Percentiles rank a stretch among this genome's conserved stretches.
Evolutionary conservation across 352 stramenopile species (phyloP).

Genomic region (Aphanomyces euteiches): DNA sequence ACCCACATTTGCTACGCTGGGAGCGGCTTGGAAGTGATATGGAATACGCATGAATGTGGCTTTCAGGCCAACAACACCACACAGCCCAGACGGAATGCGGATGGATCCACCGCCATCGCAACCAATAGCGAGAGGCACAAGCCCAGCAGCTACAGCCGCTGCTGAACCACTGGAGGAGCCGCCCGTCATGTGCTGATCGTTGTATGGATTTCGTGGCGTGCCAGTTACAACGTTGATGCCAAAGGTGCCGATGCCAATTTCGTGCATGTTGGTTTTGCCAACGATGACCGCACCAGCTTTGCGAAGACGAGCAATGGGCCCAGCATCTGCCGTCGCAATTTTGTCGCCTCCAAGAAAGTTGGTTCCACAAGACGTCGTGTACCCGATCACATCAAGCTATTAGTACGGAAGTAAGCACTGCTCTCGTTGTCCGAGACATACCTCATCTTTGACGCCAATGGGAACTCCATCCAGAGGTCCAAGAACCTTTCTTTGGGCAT

Average conservation of each 20-base stretch:
- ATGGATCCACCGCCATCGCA: conserved; percentile 87
- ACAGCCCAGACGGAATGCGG: conserved; percentile 81
- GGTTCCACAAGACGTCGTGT: conserved; percentile 61
- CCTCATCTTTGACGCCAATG: conserved; percentile 84
- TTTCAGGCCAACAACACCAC: conserved; percentile 85
- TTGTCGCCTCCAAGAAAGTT: conserved; percentile 53
- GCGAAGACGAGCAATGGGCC: conserved; percentile 57
- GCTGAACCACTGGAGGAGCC: conserved; percentile 87
- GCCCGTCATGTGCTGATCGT: conserved; percentile 72
- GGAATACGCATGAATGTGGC: conserved; percentile 77
- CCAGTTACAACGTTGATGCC: conserved; percentile 72
- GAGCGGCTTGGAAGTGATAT: conserved; percentile 43
- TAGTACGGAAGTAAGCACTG: neutral
- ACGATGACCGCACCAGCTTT: conserved; percentile 79
- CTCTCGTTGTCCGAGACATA: conserved; percentile 26
- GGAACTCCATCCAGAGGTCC: conserved; percentile 85
- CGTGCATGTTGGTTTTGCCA: conserved; percentile 87
- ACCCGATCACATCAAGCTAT: conserved; percentile 48
- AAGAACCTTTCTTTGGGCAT: conserved; percentile 51
- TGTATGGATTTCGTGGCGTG: conserved; percentile 79
- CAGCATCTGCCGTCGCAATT: conserved; percentile 44
- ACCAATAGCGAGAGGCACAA: conserved; percentile 85
- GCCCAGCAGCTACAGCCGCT: neutral
- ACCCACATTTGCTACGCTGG: conserved; percentile 69
- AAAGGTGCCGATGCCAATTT: conserved; percentile 68